Percentiles rank a stretch among this genome's conserved stretches.
Evolutionary conservation across 495 filamentous ascomycete species (phyloP).

Genomic region (Penicillium fimorum): DNA sequence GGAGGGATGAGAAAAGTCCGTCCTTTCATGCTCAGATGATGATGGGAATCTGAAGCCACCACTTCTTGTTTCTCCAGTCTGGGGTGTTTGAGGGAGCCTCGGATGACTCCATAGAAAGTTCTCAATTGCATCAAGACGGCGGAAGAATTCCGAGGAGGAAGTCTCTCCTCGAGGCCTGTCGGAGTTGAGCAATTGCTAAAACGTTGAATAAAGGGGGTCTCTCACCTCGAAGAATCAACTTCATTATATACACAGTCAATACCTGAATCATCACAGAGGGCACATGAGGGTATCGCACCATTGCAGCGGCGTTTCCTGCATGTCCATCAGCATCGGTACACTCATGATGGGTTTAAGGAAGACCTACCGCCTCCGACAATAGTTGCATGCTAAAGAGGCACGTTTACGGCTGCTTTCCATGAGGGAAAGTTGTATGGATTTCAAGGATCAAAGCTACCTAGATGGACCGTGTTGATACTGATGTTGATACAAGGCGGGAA

Average conservation of each 20-base stretch:
- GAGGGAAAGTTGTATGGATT: background rate
- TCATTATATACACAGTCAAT: constrained; percentile 10
- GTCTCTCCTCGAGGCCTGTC: constrained; percentile 1
- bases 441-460: background rate
- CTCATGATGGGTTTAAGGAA: background rate
- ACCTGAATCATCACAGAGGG: constrained; percentile 4
- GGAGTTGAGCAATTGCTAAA: background rate
- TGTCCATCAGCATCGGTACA: background rate
- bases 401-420: constrained; percentile 3
- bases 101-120: constrained; percentile 3
- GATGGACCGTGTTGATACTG: background rate
- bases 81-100: constrained; percentile 4
- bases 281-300: constrained; percentile 3
- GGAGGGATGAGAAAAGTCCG: constrained; percentile 1
- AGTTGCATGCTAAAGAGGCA: constrained; percentile 4
- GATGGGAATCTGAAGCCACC: background rate
- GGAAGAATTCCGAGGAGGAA: constrained; percentile 6
- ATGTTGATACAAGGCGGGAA: constrained; percentile 1
- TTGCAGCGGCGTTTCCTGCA: constrained; percentile 13
- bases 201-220: too few relatives aligned
- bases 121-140: constrained; percentile 10
- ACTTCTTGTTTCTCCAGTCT: constrained; percentile 3
- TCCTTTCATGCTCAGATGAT: background rate
- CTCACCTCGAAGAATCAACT: constrained; percentile 1
- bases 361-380: constrained; percentile 2